Conservation (phyloP, 768 basidiomycete genomes). For the Termitomyces titanicus region DNA sequence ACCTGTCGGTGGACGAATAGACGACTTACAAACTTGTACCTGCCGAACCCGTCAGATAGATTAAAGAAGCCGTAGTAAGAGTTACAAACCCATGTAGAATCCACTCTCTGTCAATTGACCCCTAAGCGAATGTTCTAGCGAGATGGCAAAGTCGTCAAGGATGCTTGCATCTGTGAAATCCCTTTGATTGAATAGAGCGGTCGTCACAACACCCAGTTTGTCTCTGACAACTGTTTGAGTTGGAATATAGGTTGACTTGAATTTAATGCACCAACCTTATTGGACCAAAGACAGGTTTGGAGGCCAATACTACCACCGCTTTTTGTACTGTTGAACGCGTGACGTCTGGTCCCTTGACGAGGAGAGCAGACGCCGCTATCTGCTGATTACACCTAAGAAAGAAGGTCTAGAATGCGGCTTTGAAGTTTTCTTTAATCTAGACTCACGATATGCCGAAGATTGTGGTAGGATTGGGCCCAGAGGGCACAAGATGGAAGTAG, state of each 20-base stretch:
- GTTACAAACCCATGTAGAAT: constrained; percentile 84
- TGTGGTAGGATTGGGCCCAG: constrained; percentile 67
- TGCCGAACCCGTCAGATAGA: constrained; percentile 20
- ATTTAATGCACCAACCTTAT: constrained; percentile 56
- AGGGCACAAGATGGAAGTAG: constrained; percentile 88
- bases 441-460: constrained; percentile 94
- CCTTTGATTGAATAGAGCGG: constrained; percentile 84
- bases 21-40: constrained; percentile 64
- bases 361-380: constrained; percentile 73
- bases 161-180: constrained; percentile 88
- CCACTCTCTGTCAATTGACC: constrained; percentile 88
- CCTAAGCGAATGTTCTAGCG: constrained; percentile 72
- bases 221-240: constrained; percentile 45
- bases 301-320: constrained; percentile 91
- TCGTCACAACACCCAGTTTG: constrained; percentile 91
- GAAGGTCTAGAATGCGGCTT: not conserved
- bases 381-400: constrained; percentile 85
- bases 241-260: not conserved
- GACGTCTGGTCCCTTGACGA: constrained; percentile 79
- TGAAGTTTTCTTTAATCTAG: not conserved
- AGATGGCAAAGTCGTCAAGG: constrained; percentile 81
- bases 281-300: constrained; percentile 89
- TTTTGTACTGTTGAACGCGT: constrained; percentile 97
- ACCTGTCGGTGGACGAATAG: not conserved
- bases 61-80: not conserved